These are phyloP conservation scores for Mucor ambiguus DNA, from an alignment of 371 early-diverging fungal species.

Conservation along the genomic window DNA sequence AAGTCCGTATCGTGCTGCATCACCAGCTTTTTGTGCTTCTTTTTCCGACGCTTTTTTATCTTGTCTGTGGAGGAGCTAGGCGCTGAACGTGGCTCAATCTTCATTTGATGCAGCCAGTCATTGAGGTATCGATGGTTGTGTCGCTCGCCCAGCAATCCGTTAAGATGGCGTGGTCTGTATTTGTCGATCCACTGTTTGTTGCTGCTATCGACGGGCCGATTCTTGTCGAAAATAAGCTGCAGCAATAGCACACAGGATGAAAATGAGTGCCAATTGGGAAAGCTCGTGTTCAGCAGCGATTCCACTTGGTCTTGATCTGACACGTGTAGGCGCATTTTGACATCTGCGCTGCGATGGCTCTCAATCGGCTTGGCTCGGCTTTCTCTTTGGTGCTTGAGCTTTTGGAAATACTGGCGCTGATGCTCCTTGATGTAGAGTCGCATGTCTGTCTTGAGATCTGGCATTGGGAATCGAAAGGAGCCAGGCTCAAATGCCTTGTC, in stretches of 20 bases:
- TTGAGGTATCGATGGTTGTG: slow-evolving; percentile 28
- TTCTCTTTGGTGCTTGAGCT: background rate
- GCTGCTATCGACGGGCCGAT: background rate
- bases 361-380: too few relatives aligned
- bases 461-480: background rate
- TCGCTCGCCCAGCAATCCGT: slow-evolving; percentile 30
- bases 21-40: slow-evolving; percentile 6
- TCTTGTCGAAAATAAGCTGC: slow-evolving; percentile 13
- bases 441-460: background rate
- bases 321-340: background rate
- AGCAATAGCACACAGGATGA: slow-evolving; percentile 15
- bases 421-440: background rate
- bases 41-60: slow-evolving; percentile 5
- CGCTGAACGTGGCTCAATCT: slow-evolving; percentile 31
- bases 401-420: background rate
- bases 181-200: slow-evolving; percentile 35
- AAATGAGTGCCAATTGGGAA: slow-evolving; percentile 20
- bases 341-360: background rate
- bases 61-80: background rate
- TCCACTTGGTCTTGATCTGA: background rate
- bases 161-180: slow-evolving; percentile 33
- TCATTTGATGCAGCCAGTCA: slow-evolving; percentile 46
- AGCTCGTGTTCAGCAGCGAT: slow-evolving; percentile 5
- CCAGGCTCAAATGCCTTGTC: slow-evolving; percentile 2
- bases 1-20: background rate